Percentiles rank a stretch among this genome's conserved stretches.
These are phyloP conservation scores for Triticum urartu DNA, from an alignment of 176 grass and related monocot species.

Conservation along the genomic window DNA sequence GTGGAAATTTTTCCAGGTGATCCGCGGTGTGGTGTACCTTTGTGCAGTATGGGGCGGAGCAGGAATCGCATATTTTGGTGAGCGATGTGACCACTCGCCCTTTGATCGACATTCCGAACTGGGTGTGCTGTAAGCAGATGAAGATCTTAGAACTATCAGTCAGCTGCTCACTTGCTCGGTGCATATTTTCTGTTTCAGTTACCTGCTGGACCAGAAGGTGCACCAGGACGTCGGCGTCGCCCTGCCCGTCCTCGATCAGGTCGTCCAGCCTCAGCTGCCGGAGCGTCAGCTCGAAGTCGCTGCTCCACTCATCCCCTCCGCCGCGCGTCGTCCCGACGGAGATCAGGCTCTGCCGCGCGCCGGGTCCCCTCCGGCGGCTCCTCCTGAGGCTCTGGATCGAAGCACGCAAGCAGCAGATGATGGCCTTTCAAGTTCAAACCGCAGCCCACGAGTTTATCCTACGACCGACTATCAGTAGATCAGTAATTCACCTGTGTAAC, in stretches of 20 bases:
- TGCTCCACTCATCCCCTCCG: conserved; percentile 56
- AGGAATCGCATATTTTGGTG: conserved; percentile 67
- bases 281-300: conserved; percentile 66
- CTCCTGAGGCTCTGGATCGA: conserved; percentile 6
- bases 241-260: conserved; percentile 51
- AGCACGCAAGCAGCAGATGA: background rate
- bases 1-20: background rate
- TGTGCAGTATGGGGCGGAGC: conserved; percentile 53
- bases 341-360: conserved; percentile 40
- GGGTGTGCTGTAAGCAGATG: conserved; percentile 50
- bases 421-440: background rate
- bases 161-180: background rate
- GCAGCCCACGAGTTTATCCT: no score
- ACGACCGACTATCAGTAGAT: background rate
- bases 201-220: conserved; percentile 68
- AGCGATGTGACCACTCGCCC: conserved; percentile 67
- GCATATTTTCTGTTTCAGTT: background rate
- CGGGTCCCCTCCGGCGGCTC: conserved; percentile 28
- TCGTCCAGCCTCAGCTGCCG: conserved; percentile 54
- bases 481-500: conserved; percentile 19
- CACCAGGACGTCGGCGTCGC: conserved; percentile 56
- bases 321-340: conserved; percentile 44
- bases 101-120: conserved; percentile 86
- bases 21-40: conserved; percentile 29
- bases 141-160: background rate